Evolutionary conservation across 2,329 filamentous ascomycete genomes (phyloP).

Genomic region (Pleurostoma richardsiae): DNA sequence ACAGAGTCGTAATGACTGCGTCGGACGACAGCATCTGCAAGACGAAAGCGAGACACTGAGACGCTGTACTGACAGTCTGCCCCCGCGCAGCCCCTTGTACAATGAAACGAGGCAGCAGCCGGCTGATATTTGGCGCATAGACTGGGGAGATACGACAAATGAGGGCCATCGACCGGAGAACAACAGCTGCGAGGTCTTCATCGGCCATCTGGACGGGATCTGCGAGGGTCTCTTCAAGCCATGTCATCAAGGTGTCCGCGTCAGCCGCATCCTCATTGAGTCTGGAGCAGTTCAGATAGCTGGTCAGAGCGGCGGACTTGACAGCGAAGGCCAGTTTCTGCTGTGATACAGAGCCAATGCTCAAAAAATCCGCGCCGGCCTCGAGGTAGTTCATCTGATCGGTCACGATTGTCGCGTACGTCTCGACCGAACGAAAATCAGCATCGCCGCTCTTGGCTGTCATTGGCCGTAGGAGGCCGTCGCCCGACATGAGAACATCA

Average conservation of each 20-base stretch:
- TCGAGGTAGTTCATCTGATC: slow-evolving; percentile 86
- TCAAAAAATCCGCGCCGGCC: slow-evolving; percentile 83
- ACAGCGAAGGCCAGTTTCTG: slow-evolving; percentile 82
- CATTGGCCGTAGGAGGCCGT: slow-evolving; percentile 38
- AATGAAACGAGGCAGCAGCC: slow-evolving; percentile 78
- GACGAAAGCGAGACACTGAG: slow-evolving; percentile 78
- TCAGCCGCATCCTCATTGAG: slow-evolving; percentile 80
- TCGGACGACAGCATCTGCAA: slow-evolving; percentile 83
- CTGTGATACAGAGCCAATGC: slow-evolving; percentile 79
- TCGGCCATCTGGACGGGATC: slow-evolving; percentile 82
- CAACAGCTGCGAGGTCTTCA: slow-evolving; percentile 67
- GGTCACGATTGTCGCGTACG: slow-evolving; percentile 66
- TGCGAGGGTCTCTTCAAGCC: slow-evolving; percentile 78
- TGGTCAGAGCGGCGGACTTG: slow-evolving; percentile 75
- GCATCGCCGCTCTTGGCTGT: slow-evolving; percentile 38
- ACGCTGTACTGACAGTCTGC: slow-evolving; percentile 68
- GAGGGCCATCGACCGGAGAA: slow-evolving; percentile 77
- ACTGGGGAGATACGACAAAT: slow-evolving; percentile 70
- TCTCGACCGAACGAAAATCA: slow-evolving; percentile 52
- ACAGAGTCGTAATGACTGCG: slow-evolving; percentile 89
- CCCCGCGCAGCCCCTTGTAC: slow-evolving; percentile 73
- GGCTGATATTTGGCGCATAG: slow-evolving; percentile 70
- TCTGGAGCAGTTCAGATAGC: slow-evolving; percentile 79
- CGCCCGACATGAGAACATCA: slow-evolving; percentile 63
- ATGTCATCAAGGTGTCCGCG: slow-evolving; percentile 70